Conservation (phyloP, 2,329 filamentous ascomycete genomes). For the Helotiales sp. region DNA sequence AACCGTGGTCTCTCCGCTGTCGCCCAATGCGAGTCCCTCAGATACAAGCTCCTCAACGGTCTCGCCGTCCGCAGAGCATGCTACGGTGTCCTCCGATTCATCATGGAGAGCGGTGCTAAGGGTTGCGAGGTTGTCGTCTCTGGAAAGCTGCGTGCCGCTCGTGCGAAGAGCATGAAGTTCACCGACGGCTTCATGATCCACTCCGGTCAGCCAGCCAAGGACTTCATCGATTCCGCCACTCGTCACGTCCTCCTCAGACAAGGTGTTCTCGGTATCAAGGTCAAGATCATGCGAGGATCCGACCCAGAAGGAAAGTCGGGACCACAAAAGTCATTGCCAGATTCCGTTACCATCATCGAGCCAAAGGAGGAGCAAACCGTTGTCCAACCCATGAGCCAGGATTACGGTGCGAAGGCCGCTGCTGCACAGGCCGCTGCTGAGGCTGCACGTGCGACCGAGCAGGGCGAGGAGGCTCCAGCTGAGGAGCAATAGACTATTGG, state of each 20-base stretch:
- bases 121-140: slow-evolving; percentile 99
- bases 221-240: slow-evolving; percentile 99
- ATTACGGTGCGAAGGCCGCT: slow-evolving; percentile 94
- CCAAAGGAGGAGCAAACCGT: slow-evolving; percentile 99
- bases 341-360: slow-evolving; percentile 99
- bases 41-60: slow-evolving; percentile 99
- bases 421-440: slow-evolving; percentile 71
- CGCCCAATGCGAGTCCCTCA: slow-evolving; percentile 99
- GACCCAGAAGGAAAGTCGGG: slow-evolving; percentile 99
- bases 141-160: slow-evolving; percentile 97
- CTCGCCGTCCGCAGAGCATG: slow-evolving; percentile 97
- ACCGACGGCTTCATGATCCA: slow-evolving; percentile 99
- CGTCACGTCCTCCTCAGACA: slow-evolving; percentile 99
- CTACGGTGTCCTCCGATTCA: slow-evolving; percentile 99
- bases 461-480: slow-evolving; percentile 55
- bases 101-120: slow-evolving; percentile 99
- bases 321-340: slow-evolving; percentile 94
- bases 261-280: slow-evolving; percentile 99
- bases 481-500: slow-evolving; percentile 44
- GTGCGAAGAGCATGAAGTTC: slow-evolving; percentile 99
- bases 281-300: slow-evolving; percentile 99
- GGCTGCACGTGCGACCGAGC: slow-evolving; percentile 57
- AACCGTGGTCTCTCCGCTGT: slow-evolving; percentile 99
- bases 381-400: slow-evolving; percentile 93
- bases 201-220: slow-evolving; percentile 98